Evolutionary conservation across 2,329 filamentous ascomycete genomes (phyloP).

Genomic region (Xylaria arbuscula): DNA sequence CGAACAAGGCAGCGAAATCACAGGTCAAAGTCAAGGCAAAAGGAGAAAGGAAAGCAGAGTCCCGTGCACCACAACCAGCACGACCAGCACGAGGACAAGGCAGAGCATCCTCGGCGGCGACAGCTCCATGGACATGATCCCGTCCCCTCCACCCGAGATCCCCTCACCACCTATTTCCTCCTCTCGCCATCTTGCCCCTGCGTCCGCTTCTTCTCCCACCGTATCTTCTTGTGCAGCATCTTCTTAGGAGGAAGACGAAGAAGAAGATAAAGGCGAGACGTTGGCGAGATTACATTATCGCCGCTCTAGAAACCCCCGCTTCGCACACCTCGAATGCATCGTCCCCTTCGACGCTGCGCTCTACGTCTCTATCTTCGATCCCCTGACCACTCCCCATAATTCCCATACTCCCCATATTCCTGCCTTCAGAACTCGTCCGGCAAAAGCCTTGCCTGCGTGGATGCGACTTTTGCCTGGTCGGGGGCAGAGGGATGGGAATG

Average conservation of each 20-base stretch:
- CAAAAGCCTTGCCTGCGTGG: slow-evolving; percentile 64
- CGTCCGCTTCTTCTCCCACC: background rate
- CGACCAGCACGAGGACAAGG: too few relatives aligned
- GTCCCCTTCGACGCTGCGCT: slow-evolving; percentile 52
- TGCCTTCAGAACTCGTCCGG: slow-evolving; percentile 60
- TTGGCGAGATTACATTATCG: slow-evolving; percentile 34
- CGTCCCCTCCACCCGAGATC: background rate
- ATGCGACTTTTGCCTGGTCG: slow-evolving; percentile 53
- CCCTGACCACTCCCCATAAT: slow-evolving; percentile 54
- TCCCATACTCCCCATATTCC: slow-evolving; percentile 44
- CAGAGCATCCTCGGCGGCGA: slow-evolving; percentile 37
- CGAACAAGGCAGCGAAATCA: slow-evolving; percentile 17
- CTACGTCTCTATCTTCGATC: slow-evolving; percentile 63
- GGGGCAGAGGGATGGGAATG: background rate
- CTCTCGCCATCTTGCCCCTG: too few relatives aligned
- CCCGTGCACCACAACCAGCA: background rate
- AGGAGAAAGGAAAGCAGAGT: too few relatives aligned
- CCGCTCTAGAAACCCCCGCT: slow-evolving; percentile 27
- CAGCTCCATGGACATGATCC: slow-evolving; percentile 30
- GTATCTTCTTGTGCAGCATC: background rate
- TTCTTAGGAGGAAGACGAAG: background rate
- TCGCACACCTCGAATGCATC: slow-evolving; percentile 39
- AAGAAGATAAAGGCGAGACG: slow-evolving; percentile 12
- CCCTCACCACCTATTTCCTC: background rate
- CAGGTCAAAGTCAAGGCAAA: slow-evolving; percentile 14